phyloP scores from a whole-genome alignment of 805 yeast genomes.

The Candida nitratophila region DNA sequence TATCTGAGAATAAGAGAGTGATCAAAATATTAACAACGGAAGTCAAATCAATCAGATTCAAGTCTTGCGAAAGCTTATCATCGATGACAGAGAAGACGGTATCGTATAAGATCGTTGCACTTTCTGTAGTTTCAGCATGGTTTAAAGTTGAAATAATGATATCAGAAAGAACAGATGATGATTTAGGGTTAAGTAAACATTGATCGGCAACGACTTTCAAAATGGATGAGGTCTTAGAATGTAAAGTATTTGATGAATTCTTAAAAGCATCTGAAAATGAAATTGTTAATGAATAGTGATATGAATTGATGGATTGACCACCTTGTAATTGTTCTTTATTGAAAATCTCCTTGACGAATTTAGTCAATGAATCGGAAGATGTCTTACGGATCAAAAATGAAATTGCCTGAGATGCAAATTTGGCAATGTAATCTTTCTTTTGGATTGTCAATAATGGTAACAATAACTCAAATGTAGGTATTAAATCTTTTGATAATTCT shows the following conservation, averaged over 20 bases:
- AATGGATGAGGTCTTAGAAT: slow-evolving; percentile 58
- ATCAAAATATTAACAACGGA: slow-evolving; percentile 34
- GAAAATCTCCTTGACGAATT: slow-evolving; percentile 33
- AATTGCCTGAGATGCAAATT: slow-evolving; percentile 87
- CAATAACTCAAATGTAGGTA: slow-evolving; percentile 61
- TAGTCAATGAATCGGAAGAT: slow-evolving; percentile 35
- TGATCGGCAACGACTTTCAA: slow-evolving; percentile 28
- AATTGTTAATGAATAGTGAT: slow-evolving; percentile 49
- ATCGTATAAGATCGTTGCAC: slow-evolving; percentile 38
- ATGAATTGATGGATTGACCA: slow-evolving; percentile 27
- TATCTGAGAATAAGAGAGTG: slow-evolving; percentile 55
- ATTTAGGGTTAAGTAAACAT: slow-evolving; percentile 15
- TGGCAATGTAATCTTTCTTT: slow-evolving; percentile 54
- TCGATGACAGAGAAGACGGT: slow-evolving; percentile 17
- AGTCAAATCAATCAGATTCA: slow-evolving; percentile 15
- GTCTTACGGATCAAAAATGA: slow-evolving; percentile 77
- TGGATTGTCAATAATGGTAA: slow-evolving; percentile 56
- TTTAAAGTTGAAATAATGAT: slow-evolving; percentile 44
- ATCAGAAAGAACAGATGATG: slow-evolving; percentile 48
- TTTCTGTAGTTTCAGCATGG: slow-evolving; percentile 42
- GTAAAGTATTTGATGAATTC: slow-evolving; percentile 64
- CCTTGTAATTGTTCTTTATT: slow-evolving; percentile 23
- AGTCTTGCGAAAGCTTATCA: slow-evolving; percentile 5
- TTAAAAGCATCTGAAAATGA: slow-evolving; percentile 70
- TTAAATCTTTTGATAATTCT: slow-evolving; percentile 51